Conservation (phyloP, 176 grass and related monocot genomes). For the Luzula sylvatica region DNA sequence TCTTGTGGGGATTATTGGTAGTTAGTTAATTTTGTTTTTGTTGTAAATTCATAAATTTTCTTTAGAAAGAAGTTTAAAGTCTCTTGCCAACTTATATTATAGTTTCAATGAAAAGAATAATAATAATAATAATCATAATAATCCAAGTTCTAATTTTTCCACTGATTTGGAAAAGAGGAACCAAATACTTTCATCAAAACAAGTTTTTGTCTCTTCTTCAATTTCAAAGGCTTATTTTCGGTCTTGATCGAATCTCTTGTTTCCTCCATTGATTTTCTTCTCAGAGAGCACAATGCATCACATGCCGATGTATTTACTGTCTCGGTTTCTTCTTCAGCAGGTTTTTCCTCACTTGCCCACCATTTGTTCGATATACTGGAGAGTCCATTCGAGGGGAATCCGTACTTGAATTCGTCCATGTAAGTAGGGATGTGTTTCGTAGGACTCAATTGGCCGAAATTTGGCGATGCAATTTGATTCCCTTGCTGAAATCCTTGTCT, state of each 20-base stretch:
- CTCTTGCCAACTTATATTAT: neutral
- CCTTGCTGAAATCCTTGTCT: constrained; percentile 23
- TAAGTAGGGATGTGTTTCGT: constrained; percentile 58
- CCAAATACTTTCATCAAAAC: constrained; percentile 55
- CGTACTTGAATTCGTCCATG: constrained; percentile 88
- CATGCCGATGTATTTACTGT: constrained; percentile 23
- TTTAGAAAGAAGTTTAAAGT: no score
- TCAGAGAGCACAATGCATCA: constrained; percentile 45
- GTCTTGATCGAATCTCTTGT: constrained; percentile 40
- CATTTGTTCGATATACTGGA: constrained; percentile 53
- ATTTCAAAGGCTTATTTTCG: constrained; percentile 21
- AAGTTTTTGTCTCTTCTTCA: constrained; percentile 62
- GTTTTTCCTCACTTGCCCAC: constrained; percentile 60
- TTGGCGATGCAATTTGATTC: constrained; percentile 21
- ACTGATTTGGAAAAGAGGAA: constrained; percentile 47
- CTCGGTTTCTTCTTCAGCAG: neutral
- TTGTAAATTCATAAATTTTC: neutral
- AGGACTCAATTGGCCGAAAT: constrained; percentile 38
- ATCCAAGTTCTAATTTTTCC: constrained; percentile 17
- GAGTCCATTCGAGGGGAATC: constrained; percentile 62
- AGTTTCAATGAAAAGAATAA: neutral
- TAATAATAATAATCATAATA: constrained; percentile 3
- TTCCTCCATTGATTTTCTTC: constrained; percentile 55
- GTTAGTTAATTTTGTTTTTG: neutral
- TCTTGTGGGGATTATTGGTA: constrained; percentile 38